Conservation (phyloP, 2,329 filamentous ascomycete species). For the Colletotrichum lentis region DNA sequence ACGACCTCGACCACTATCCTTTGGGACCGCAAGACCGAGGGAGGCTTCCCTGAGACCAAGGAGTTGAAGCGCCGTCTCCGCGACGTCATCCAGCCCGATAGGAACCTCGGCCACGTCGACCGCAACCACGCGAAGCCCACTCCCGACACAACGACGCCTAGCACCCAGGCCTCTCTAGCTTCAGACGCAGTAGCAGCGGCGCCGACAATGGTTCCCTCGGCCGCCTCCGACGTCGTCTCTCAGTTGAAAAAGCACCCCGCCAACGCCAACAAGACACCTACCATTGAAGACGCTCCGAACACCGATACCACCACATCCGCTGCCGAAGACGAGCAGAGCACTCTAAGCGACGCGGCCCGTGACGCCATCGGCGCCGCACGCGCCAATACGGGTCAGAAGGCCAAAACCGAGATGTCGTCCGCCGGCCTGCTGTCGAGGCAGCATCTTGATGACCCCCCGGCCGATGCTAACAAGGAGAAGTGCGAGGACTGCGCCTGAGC, state of each 20-base stretch:
- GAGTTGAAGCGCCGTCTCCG: constrained; percentile 85
- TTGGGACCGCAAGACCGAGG: constrained; percentile 88
- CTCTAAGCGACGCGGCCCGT: constrained; percentile 24
- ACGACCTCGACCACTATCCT: constrained; percentile 63
- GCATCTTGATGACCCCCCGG: background rate
- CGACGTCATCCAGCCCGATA: constrained; percentile 80
- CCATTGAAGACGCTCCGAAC: background rate
- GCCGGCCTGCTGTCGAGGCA: background rate
- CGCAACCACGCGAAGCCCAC: constrained; percentile 50
- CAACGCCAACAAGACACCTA: constrained; percentile 13
- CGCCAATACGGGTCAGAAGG: constrained; percentile 37
- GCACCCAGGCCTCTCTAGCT: constrained; percentile 1
- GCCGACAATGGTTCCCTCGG: constrained; percentile 1
- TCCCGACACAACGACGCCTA: constrained; percentile 2
- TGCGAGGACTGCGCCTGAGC: constrained; percentile 36
- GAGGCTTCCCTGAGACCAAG: constrained; percentile 94
- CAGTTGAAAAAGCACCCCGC: constrained; percentile 33
- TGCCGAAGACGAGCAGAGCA: background rate
- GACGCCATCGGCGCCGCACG: constrained; percentile 29
- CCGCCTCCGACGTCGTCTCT: constrained; percentile 15
- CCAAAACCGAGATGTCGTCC: constrained; percentile 19
- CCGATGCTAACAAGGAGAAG: constrained; percentile 14
- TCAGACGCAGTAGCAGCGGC: background rate
- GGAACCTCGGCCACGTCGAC: constrained; percentile 85
- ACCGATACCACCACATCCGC: background rate